These are phyloP conservation scores for Fusarium sp. DNA, from an alignment of 2,329 filamentous ascomycete genomes.

Conservation along the genomic window DNA sequence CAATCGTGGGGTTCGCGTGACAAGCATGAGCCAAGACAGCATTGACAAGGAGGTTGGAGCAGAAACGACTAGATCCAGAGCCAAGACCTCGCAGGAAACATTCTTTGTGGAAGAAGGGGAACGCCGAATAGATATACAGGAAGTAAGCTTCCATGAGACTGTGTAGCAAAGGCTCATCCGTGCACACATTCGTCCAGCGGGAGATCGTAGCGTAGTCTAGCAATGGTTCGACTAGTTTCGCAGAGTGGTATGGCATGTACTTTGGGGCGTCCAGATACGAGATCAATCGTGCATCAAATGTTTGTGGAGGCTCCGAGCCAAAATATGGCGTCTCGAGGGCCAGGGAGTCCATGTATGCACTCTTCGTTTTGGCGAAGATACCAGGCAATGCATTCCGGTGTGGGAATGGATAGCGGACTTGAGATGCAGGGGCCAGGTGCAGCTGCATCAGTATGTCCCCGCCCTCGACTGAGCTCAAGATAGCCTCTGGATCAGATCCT, in stretches of 20 bases:
- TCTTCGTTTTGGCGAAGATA: neutral
- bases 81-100: neutral
- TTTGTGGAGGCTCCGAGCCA: neutral
- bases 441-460: neutral
- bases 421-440: neutral
- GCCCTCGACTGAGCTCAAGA: neutral
- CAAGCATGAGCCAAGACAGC: neutral
- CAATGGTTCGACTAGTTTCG: neutral
- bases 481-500: neutral
- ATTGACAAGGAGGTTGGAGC: neutral
- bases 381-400: neutral
- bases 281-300: neutral
- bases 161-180: neutral
- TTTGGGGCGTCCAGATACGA: neutral
- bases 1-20: neutral
- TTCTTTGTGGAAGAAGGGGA: neutral
- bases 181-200: neutral
- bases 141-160: neutral
- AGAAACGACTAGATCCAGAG: neutral
- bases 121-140: neutral
- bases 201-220: neutral
- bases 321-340: neutral
- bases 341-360: neutral
- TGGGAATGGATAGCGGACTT: neutral
- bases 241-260: neutral